A percentile compares a stretch with the other conserved stretches of the same genome.
phyloP scores from a whole-genome alignment of 345 rosid species.

The Eucalyptus dawsonii region DNA sequence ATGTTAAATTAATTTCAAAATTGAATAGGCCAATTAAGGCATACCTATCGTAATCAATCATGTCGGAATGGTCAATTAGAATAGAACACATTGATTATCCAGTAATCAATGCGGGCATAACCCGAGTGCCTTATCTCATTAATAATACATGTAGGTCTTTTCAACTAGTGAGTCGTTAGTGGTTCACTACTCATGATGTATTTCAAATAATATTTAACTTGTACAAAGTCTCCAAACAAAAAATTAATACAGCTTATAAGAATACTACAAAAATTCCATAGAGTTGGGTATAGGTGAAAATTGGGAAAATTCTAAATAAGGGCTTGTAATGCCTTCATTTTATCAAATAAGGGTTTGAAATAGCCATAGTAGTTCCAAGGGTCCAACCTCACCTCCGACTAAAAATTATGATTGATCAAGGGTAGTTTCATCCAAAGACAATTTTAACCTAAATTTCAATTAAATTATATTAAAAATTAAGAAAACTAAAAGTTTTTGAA shows the following conservation, averaged over 20 bases:
- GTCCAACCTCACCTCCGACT: no score
- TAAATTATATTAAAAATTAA: no score
- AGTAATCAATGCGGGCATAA: neutral
- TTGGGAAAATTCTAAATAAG: no score
- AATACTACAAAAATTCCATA: neutral
- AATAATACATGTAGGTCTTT: neutral
- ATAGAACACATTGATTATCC: neutral
- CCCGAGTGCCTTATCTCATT: neutral
- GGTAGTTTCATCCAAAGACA: no score
- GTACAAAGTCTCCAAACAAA: neutral
- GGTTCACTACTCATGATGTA: neutral
- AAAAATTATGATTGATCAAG: no score
- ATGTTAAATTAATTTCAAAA: neutral
- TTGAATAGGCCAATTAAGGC: neutral
- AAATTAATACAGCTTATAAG: neutral
- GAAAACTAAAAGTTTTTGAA: no score
- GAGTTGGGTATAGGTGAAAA: neutral
- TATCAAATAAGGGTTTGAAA: rapidly evolving
- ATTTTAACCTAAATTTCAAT: no score
- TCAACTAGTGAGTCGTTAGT: neutral
- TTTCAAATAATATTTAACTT: neutral
- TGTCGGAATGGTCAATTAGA: neutral
- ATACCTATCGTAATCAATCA: neutral
- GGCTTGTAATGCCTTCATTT: no score
- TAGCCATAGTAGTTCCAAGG: no score